Percentiles rank a stretch among this genome's conserved stretches.
Evolutionary conservation across 2,329 filamentous ascomycete genomes (phyloP).

Genomic region (Rutstroemia sp.): DNA sequence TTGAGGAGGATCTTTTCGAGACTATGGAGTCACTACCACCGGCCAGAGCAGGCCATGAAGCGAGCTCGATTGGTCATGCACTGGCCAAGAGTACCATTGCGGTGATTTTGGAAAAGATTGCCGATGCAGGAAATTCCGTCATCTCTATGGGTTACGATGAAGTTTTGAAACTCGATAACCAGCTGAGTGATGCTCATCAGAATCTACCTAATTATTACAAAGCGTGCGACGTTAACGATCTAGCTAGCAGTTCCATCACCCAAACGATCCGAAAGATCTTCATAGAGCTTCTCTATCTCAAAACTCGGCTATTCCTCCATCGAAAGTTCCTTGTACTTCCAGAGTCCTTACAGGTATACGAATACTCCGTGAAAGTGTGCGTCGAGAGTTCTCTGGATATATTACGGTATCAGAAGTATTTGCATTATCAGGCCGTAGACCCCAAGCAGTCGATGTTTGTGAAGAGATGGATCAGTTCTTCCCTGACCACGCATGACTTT

Average conservation of each 20-base stretch:
- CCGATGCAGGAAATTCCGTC: constrained; percentile 42
- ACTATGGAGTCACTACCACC: constrained; percentile 47
- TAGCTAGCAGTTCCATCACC: constrained; percentile 38
- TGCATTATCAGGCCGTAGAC: constrained; percentile 12
- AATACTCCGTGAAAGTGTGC: constrained; percentile 46
- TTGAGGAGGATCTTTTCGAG: constrained; percentile 58
- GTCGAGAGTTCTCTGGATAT: constrained; percentile 42
- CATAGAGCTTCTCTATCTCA: constrained; percentile 19
- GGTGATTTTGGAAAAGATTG: constrained; percentile 44
- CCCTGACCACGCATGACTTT: constrained; percentile 20
- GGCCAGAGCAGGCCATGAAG: constrained; percentile 45
- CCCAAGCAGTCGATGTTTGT: constrained; percentile 4
- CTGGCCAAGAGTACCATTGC: constrained; percentile 43
- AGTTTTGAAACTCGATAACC: constrained; percentile 40
- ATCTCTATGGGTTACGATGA: constrained; percentile 41
- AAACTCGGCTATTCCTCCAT: constrained; percentile 21
- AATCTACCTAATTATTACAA: constrained; percentile 40
- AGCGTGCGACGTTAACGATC: constrained; percentile 39
- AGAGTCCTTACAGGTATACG: constrained; percentile 38
- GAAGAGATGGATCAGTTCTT: constrained; percentile 18
- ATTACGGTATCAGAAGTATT: constrained; percentile 37
- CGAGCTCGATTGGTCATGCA: constrained; percentile 48
- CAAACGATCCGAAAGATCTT: constrained; percentile 42
- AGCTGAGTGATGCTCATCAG: constrained; percentile 38
- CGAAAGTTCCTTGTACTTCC: constrained; percentile 31